These are phyloP conservation scores for Phytophthora syringae DNA, from an alignment of 352 stramenopile genomes.

Conservation along the genomic window DNA sequence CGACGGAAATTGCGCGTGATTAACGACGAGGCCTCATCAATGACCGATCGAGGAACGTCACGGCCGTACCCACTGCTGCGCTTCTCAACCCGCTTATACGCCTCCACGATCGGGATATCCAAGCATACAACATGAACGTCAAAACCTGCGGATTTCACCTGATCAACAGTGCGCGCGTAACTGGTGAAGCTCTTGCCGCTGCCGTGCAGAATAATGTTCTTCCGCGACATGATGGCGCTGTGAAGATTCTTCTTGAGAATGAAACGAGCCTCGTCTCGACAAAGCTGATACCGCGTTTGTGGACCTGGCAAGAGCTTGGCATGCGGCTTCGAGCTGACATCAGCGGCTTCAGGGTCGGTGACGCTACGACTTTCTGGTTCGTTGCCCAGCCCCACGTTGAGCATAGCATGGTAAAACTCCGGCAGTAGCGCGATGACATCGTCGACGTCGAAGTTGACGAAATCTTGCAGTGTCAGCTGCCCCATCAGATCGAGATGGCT, in stretches of 20 bases:
- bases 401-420: constrained; percentile 85
- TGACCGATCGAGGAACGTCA: constrained; percentile 67
- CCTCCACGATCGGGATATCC: constrained; percentile 66
- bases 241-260: constrained; percentile 86
- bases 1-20: constrained; percentile 75
- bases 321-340: constrained; percentile 12
- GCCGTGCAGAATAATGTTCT: constrained; percentile 84
- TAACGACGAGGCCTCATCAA: constrained; percentile 66
- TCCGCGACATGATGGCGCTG: constrained; percentile 76
- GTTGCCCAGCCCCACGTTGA: constrained; percentile 82
- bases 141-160: constrained; percentile 71
- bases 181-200: constrained; percentile 77
- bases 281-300: constrained; percentile 80
- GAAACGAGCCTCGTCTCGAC: constrained; percentile 79
- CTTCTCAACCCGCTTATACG: constrained; percentile 73
- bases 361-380: constrained; percentile 42
- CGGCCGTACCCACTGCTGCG: constrained; percentile 72
- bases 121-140: constrained; percentile 82
- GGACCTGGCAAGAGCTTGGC: constrained; percentile 48
- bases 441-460: constrained; percentile 87
- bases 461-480: constrained; percentile 75
- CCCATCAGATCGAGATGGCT: constrained; percentile 74
- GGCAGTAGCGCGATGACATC: constrained; percentile 80
- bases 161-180: constrained; percentile 68
- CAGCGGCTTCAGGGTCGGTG: constrained; percentile 21